Base-by-base conservation (phyloP, 768 basidiomycete genomes). In the Podaxis carcinomalis region DNA sequence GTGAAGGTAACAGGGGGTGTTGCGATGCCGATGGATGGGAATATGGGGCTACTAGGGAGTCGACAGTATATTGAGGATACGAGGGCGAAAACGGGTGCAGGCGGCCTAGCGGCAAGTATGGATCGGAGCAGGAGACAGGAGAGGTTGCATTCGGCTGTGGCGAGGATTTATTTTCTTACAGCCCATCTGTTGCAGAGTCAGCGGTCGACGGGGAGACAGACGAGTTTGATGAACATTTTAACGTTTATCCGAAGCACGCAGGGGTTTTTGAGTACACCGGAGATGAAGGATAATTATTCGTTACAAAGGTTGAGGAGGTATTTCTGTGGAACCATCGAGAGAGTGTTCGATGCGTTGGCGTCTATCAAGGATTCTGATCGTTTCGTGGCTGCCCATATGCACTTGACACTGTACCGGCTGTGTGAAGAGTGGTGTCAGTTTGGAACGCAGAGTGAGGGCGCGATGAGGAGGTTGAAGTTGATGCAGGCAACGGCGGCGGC, bases 341-440 rank as follows among this genome's bases (percentile, higher is more conserved):
- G 89, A 53, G 80, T 97, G 9, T 93, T 95, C 62, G 89, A 93
- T 64, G 89, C 84, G 13, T 73, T 91, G 32, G 81, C 86, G 2
- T 79, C 79, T 36, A 77, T 93, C 28, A 86, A 87, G 53, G 87
- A 90, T 61, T 84, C 86, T 0, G 92, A 94, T 55, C 80, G 87
- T 4, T 92, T 92, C 68, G 83, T 91, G 55, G 86, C 90, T 1
- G 76, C 81, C 4, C 83, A 90, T 60, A 87, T 87, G 76, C 86
- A 93, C 68, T 80, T 95, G 5, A 81, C 88, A 2, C 73, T 96
- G 35, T 96, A 92, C 73, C 85, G 88, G 36, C 76, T 93, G 40
- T 95, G 93, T 65, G 93, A 95, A 72, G 93, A 95, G 67, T 97
- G 95, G 95, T 96, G 94, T 71, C 87, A 92, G 67, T 78, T 90